Conservation (phyloP, 306 rosid species). For the Pyrus bretschneideri region DNA sequence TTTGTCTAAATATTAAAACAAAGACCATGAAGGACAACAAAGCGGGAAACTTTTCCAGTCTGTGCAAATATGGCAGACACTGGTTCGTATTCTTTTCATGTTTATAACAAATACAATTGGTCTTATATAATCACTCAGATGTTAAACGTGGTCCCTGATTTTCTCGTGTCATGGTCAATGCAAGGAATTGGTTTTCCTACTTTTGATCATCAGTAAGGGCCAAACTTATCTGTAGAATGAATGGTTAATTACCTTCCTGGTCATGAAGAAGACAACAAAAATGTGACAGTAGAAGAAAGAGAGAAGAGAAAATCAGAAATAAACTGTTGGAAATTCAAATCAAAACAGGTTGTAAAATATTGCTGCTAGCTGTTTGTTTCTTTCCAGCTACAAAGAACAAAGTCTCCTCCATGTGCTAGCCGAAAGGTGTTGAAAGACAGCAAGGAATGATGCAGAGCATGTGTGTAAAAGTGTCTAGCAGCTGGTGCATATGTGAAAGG, state of each 20-base stretch:
- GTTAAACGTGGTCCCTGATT: not conserved
- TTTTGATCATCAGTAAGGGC: not conserved
- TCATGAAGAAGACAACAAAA: not conserved
- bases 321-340: not conserved
- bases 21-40: not conserved
- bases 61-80: not conserved
- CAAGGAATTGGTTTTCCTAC: not conserved
- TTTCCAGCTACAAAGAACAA: too few species aligned
- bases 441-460: too few species aligned
- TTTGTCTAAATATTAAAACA: not conserved
- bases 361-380: too few species aligned
- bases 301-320: not conserved
- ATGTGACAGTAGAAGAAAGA: not conserved
- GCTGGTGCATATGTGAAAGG: too few species aligned
- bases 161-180: not conserved
- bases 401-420: too few species aligned
- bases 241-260: not conserved
- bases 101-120: not conserved
- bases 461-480: too few species aligned
- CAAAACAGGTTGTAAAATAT: too few species aligned
- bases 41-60: not conserved
- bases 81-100: not conserved
- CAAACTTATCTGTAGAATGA: not conserved
- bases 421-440: too few species aligned
- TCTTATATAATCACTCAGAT: not conserved